Evolutionary conservation across 257 asterid species (phyloP), one percentile per base, ranked within the genome.

Genomic region (Datura wrightii): DNA sequence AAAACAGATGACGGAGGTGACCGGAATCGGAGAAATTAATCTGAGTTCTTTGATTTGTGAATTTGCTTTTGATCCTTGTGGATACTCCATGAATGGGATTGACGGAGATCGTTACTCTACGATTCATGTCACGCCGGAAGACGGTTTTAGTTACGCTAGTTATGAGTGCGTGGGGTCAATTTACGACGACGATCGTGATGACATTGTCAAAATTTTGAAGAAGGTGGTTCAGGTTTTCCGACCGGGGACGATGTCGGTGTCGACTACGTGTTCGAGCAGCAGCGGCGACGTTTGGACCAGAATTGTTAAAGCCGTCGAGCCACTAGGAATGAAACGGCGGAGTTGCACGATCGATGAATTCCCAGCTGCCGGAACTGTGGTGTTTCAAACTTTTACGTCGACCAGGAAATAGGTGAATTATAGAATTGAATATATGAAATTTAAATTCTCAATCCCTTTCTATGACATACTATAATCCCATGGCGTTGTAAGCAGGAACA

Each of bases 51-150:
- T 91, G 16, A 86, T 97, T 0, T 97, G 98, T 39, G 99, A 97
- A 86, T 97, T 90, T 78, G 98, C 97, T 5, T 97, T 97, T 50
- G 98, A 95, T 72, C 98, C 99, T 0, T 97, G 99, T 80, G 99
- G 99, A 0, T 97, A 97, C 74, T 97, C 99, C 0, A 97, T 97
- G 99, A 97, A 97, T 76, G 98, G 98, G 0, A 72, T 95, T 5
- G 97, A 94, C n/a, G 90, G 89, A 31, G 86, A 88, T 83, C 94
- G 97, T 46, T 97, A 97, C 86, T 97, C 98, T 2, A 97, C 99
- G 10, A 91, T 97, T 69, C 99, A 97, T 80, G 99, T 97, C 19
- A 97, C 99, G 6, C 99, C 99, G 2, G 99, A 97, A 87, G 98
- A 97, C 4, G 98, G 94, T 2, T 95, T 93, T 78, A 97, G 99